Conservation (phyloP, 2,329 filamentous ascomycete genomes). For the Periconia sp. region DNA sequence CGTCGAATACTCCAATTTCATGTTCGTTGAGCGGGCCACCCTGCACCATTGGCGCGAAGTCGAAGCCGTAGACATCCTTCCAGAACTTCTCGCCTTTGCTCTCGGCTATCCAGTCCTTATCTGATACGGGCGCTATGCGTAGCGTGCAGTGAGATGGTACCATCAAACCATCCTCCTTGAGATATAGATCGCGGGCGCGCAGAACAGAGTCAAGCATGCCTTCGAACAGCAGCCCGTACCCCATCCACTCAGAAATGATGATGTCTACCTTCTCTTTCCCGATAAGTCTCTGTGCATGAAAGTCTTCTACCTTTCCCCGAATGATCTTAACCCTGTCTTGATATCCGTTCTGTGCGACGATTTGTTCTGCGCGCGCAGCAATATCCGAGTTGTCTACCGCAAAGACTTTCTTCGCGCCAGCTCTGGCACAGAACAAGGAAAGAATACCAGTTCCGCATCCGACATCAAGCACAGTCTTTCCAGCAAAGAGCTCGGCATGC, state of each 20-base stretch:
- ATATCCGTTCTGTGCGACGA: conserved; percentile 81
- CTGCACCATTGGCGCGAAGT: conserved; percentile 88
- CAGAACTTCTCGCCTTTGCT: conserved; percentile 75
- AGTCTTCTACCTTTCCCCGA: conserved; percentile 87
- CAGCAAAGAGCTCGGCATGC: conserved; percentile 85
- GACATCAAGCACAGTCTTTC: conserved; percentile 88
- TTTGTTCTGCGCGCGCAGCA: conserved; percentile 83
- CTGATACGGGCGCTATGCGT: conserved; percentile 79
- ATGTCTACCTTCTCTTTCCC: conserved; percentile 74
- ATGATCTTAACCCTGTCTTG: conserved; percentile 77
- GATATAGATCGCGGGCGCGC: conserved; percentile 84
- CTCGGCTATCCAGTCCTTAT: conserved; percentile 77
- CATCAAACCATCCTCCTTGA: conserved; percentile 79
- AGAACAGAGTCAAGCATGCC: conserved; percentile 95
- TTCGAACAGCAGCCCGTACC: conserved; percentile 90
- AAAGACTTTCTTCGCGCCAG: conserved; percentile 84
- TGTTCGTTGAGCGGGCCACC: conserved; percentile 76
- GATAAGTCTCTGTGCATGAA: conserved; percentile 64
- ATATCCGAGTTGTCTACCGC: conserved; percentile 93
- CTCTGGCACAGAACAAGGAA: conserved; percentile 92
- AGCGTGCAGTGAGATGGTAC: conserved; percentile 86
- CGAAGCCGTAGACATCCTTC: conserved; percentile 92
- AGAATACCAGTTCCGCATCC: conserved; percentile 84
- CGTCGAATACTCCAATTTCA: conserved; percentile 41
- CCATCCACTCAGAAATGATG: conserved; percentile 98